phyloP scores from a whole-genome alignment of 1,284 basidiomycete genomes.

The Thelephora terrestris region DNA sequence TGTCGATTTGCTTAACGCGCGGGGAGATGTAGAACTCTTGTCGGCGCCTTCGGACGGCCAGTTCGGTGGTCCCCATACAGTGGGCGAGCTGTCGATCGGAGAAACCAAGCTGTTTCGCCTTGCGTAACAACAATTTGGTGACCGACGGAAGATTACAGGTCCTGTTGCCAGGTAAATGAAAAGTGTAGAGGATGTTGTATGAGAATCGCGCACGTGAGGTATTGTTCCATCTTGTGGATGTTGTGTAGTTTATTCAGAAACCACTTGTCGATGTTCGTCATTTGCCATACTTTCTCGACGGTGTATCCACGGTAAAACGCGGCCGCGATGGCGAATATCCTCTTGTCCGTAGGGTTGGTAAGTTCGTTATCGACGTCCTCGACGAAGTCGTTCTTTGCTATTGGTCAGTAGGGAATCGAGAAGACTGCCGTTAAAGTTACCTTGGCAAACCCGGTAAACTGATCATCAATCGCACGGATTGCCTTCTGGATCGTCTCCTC shows the following conservation, averaged over 20 bases:
- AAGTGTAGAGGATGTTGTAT: neutral
- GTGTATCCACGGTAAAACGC: slow-evolving; percentile 87
- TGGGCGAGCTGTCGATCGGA: slow-evolving; percentile 85
- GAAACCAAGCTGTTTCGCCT: slow-evolving; percentile 94
- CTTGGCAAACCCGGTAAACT: slow-evolving; percentile 87
- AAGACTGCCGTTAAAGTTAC: slow-evolving; percentile 28
- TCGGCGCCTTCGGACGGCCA: slow-evolving; percentile 80
- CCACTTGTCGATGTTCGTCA: slow-evolving; percentile 98
- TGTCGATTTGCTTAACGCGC: slow-evolving; percentile 98
- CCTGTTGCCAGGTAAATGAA: slow-evolving; percentile 26
- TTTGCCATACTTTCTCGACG: slow-evolving; percentile 92
- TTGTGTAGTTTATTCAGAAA: slow-evolving; percentile 86
- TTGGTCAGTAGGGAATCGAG: neutral
- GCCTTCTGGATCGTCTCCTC: slow-evolving; percentile 99
- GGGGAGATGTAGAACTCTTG: slow-evolving; percentile 80
- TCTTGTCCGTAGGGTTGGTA: slow-evolving; percentile 82
- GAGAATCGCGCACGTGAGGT: slow-evolving; percentile 49
- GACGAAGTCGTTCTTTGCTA: slow-evolving; percentile 65
- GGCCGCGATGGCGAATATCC: slow-evolving; percentile 85
- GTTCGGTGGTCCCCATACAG: slow-evolving; percentile 78
- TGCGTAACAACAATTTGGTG: slow-evolving; percentile 56
- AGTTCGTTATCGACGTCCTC: slow-evolving; percentile 84
- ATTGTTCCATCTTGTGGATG: slow-evolving; percentile 74
- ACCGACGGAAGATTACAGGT: slow-evolving; percentile 63
- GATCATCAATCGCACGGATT: slow-evolving; percentile 92